Evolutionary conservation across 2,329 filamentous ascomycete species (phyloP).

Genomic region (Colletotrichum sublineola): DNA sequence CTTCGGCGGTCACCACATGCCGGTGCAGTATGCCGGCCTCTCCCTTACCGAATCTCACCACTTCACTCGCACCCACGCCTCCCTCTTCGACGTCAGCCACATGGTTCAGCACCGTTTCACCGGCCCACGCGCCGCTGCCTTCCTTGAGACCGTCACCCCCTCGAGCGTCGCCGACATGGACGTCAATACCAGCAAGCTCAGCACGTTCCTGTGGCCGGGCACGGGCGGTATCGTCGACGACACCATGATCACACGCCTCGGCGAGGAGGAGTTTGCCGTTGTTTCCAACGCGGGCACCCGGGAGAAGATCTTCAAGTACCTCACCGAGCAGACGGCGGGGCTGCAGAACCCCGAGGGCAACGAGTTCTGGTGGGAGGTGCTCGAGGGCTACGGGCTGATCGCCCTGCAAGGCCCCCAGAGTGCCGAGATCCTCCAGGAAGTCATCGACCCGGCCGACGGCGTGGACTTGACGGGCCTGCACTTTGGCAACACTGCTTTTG

Average conservation of each 20-base stretch:
- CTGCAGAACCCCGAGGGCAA: conserved; percentile 68
- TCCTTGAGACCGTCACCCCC: conserved; percentile 88
- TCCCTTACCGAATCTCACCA: conserved; percentile 87
- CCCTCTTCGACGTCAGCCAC: conserved; percentile 95
- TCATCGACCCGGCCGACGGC: conserved; percentile 67
- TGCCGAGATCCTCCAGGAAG: conserved; percentile 74
- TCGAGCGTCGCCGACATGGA: conserved; percentile 75
- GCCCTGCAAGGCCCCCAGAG: conserved; percentile 90
- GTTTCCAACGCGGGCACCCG: conserved; percentile 96
- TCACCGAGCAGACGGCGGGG: conserved; percentile 75
- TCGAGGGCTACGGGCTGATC: conserved; percentile 82
- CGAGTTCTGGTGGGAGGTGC: conserved; percentile 76
- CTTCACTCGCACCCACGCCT: conserved; percentile 89
- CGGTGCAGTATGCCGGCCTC: conserved; percentile 85
- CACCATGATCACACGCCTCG: conserved; percentile 88
- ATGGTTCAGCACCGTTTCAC: conserved; percentile 94
- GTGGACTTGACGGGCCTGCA: conserved; percentile 76
- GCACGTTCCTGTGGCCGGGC: conserved; percentile 81
- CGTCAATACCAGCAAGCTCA: conserved; percentile 81
- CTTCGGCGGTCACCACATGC: conserved; percentile 95
- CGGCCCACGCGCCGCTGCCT: conserved; percentile 82
- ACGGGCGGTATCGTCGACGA: conserved; percentile 96
- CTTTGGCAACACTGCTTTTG: conserved; percentile 82
- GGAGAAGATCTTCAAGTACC: conserved; percentile 86
- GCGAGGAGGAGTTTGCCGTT: conserved; percentile 83